Conservation (phyloP, 345 rosid species). For the Eucalyptus cloeziana region DNA sequence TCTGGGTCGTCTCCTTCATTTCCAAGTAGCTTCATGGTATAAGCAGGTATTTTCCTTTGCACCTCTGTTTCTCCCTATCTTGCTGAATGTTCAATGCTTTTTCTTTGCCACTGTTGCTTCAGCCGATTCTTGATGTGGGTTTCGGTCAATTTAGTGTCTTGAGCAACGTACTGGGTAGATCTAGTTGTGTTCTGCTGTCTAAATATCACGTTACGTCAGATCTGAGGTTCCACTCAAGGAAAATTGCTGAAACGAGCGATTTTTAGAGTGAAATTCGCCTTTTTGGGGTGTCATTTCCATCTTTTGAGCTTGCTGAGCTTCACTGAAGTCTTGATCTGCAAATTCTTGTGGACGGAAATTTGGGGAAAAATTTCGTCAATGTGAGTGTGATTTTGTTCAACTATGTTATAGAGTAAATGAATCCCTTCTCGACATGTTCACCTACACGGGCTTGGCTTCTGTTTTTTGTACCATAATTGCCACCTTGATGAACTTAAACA, state of each 20-base stretch:
- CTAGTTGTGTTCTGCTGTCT: background rate
- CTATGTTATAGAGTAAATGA: background rate
- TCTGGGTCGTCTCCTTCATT: background rate
- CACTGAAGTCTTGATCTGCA: background rate
- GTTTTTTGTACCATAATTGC: background rate
- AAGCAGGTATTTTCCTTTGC: background rate
- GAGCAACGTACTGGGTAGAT: background rate
- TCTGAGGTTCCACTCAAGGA: slow-evolving; percentile 7
- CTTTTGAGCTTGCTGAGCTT: background rate
- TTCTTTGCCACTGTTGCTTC: background rate
- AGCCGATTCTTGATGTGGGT: background rate
- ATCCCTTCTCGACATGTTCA: background rate
- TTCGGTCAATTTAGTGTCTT: background rate
- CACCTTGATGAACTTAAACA: background rate
- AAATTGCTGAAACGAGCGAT: background rate
- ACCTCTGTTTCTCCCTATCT: background rate
- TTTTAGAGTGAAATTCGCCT: background rate
- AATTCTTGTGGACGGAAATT: background rate
- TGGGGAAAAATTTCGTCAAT: background rate
- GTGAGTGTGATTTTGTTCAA: background rate
- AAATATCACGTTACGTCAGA: slow-evolving; percentile 2
- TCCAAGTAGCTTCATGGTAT: background rate
- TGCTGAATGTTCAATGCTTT: background rate
- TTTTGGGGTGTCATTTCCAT: background rate
- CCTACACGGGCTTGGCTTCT: background rate